A percentile compares a stretch with the other conserved stretches of the same genome.
phyloP scores from a whole-genome alignment of 2,329 filamentous ascomycete genomes.

The Neofusicoccum laricinum region DNA sequence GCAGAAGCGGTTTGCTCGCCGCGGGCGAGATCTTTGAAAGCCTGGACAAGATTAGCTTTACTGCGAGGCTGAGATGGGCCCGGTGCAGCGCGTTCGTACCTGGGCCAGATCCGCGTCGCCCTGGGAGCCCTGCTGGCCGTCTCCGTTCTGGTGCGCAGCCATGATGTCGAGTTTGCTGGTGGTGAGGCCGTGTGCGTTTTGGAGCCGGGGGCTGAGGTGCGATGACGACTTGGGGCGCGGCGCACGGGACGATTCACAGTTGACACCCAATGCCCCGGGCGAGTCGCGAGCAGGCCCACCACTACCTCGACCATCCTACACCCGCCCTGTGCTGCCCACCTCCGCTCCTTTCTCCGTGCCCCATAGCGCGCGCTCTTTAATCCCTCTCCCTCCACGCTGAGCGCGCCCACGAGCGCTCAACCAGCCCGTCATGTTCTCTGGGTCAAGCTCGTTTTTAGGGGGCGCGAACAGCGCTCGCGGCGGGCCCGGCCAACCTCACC shows the following conservation, averaged over 20 bases:
- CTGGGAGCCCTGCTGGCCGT: conserved; percentile 21
- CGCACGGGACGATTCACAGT: background rate
- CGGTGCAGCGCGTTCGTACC: conserved; percentile 20
- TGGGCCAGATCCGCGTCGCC: conserved; percentile 35
- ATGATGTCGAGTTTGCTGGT: conserved; percentile 21
- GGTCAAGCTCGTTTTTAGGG: conserved; percentile 81
- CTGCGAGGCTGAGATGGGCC: background rate
- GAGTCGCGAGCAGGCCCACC: background rate
- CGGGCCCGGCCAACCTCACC: conserved; percentile 50
- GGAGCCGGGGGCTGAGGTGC: background rate
- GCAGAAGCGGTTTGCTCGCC: conserved; percentile 56
- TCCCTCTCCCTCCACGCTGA: background rate
- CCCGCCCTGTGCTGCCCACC: background rate
- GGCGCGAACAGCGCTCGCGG: conserved; percentile 71
- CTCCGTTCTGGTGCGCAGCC: conserved; percentile 31
- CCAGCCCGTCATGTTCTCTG: conserved; percentile 71
- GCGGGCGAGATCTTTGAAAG: conserved; percentile 50
- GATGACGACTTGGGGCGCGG: background rate
- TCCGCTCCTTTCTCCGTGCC: conserved; percentile 1
- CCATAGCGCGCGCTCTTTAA: background rate
- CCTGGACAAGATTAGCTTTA: conserved; percentile 30
- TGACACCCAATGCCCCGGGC: background rate
- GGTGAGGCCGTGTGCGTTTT: background rate
- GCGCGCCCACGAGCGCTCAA: background rate
- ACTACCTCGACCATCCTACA: background rate